Conservation (phyloP, 176 grass and related monocot species). For the Ampelocalamus luodianensis region DNA sequence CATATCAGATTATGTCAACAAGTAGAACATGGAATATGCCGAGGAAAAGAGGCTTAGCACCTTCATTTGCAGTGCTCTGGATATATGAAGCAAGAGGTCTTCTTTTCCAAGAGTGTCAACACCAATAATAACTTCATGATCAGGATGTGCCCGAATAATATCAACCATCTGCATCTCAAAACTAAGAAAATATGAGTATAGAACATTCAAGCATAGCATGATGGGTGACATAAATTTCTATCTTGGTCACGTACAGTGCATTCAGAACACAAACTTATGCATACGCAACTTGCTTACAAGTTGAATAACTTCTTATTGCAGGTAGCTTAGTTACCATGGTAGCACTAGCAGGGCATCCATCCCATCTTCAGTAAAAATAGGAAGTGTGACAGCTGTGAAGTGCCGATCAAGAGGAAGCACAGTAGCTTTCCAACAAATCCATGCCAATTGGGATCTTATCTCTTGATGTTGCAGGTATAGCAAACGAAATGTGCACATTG, state of each 20-base stretch:
- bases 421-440: neutral
- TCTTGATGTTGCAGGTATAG: neutral
- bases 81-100: conserved; percentile 75
- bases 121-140: conserved; percentile 83
- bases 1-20: neutral
- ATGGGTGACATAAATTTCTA: conserved; percentile 7
- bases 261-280: conserved; percentile 28
- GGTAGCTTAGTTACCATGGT: conserved; percentile 15
- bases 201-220: conserved; percentile 11
- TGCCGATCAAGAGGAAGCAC: conserved; percentile 6
- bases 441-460: neutral
- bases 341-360: neutral
- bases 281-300: neutral
- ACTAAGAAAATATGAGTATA: conserved; percentile 21
- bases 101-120: conserved; percentile 83
- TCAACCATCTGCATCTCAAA: conserved; percentile 61
- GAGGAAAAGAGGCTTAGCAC: conserved; percentile 34
- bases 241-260: conserved; percentile 1
- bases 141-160: conserved; percentile 63
- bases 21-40: conserved; percentile 12
- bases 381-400: neutral
- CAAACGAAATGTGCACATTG: conserved; percentile 11
- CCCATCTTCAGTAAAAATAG: neutral
- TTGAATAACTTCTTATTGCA: conserved; percentile 15
- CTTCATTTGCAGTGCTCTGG: conserved; percentile 72